Base-by-base conservation (phyloP, 2,329 filamentous ascomycete species). In the Aspergillus sp. region DNA sequence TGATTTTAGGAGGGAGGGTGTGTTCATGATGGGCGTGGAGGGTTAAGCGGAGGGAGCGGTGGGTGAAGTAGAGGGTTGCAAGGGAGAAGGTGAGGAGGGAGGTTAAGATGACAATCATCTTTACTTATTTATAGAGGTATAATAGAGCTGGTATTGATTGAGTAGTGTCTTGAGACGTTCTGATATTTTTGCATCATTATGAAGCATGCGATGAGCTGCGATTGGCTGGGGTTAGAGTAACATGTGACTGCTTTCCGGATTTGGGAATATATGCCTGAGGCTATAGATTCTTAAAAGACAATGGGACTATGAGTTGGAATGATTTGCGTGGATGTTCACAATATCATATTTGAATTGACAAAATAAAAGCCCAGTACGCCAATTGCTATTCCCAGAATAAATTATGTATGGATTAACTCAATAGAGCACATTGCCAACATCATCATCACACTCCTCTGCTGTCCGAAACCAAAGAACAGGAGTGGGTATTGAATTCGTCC, bases 41-140 rank as follows among this genome's bases (percentile, higher is more conserved):
- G 63, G 59, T 52, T 45, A 41, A 64, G 49, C n/a, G 52, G 13
- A 65, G 53, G 17, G 51, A 52, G 5, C 48, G 46, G 46, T 65
- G 62, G 41, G 54, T 49, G 7, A 54, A 43, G 47, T 60, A 59
- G 41, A 63, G 45, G 35, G 53, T 51, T 43, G 50, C 51, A n/a
- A 53, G 50, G 17, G 54, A 32, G 19, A 61, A 23, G 22, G 54
- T 48, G 5, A 37, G 33, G 15, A 46, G 23, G 20, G 47, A 19
- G 7, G 15, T 12, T 39, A 39, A 3, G 4, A 39, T 7, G 17
- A 22, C 10, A 4, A 39, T 22, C 19, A 12, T 39, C 9, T 12
- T 20, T 39, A 13, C 7, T 15, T 13, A 9, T 7, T 37, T 30
- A 27, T 30, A 5, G 33, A 9, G n/a, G n/a, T 37, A 17, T 19